phyloP scores from a whole-genome alignment of 306 rosid genomes.

The Glycine soja region DNA sequence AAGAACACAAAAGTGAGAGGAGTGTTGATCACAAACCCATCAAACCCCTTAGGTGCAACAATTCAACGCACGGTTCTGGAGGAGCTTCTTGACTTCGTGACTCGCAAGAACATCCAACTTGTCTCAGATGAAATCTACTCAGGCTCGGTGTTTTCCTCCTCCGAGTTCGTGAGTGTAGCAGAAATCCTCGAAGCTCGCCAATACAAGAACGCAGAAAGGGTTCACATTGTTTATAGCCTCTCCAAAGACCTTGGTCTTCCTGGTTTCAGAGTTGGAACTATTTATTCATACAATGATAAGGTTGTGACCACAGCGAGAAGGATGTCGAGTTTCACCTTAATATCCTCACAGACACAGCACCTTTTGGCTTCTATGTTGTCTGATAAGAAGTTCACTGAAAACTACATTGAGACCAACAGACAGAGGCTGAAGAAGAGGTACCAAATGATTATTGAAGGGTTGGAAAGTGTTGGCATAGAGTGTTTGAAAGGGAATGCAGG shows the following conservation, averaged over 20 bases:
- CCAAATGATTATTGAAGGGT: slow-evolving; percentile 72
- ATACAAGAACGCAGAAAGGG: slow-evolving; percentile 66
- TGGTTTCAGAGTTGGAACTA: slow-evolving; percentile 82
- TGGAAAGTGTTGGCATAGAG: slow-evolving; percentile 69
- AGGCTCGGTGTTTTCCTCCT: slow-evolving; percentile 75
- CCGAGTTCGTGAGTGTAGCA: slow-evolving; percentile 78
- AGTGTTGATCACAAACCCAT: slow-evolving; percentile 84
- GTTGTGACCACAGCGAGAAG: slow-evolving; percentile 92
- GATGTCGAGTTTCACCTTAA: slow-evolving; percentile 91
- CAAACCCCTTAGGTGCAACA: slow-evolving; percentile 89
- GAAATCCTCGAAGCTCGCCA: slow-evolving; percentile 61
- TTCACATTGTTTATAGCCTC: slow-evolving; percentile 91
- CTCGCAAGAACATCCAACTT: slow-evolving; percentile 78
- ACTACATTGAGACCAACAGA: slow-evolving; percentile 69
- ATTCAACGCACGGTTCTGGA: slow-evolving; percentile 65
- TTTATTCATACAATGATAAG: slow-evolving; percentile 81
- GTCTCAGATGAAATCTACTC: slow-evolving; percentile 96
- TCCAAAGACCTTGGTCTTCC: slow-evolving; percentile 97
- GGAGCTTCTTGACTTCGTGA: slow-evolving; percentile 68
- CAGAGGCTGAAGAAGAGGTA: slow-evolving; percentile 75
- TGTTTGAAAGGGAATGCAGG: slow-evolving; percentile 93
- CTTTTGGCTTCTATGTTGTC: slow-evolving; percentile 75
- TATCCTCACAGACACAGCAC: slow-evolving; percentile 91
- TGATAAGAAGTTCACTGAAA: slow-evolving; percentile 60
- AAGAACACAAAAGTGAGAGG: slow-evolving; percentile 73